Evolutionary conservation across 768 basidiomycete species (phyloP).

Genomic region (Podaxis carcinomalis): DNA sequence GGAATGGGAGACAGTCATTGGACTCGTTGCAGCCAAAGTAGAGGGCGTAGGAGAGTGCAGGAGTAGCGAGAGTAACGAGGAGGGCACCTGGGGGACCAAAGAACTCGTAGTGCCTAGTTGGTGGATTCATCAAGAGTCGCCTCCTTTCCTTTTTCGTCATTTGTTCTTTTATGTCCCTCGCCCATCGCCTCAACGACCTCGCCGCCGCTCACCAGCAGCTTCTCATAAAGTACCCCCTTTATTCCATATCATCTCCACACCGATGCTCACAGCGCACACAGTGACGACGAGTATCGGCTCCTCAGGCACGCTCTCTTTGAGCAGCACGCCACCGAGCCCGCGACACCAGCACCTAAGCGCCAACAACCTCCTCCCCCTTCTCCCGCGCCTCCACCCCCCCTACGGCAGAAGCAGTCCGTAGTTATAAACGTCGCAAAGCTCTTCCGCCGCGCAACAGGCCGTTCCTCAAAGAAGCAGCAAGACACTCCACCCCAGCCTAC

Average conservation of each 20-base stretch:
- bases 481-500: neutral
- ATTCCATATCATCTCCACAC: neutral
- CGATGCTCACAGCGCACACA: conserved; percentile 21
- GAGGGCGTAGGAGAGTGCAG: conserved; percentile 66
- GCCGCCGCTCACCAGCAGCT: conserved; percentile 65
- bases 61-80: conserved; percentile 66
- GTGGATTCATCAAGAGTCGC: conserved; percentile 49
- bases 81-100: conserved; percentile 77
- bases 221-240: conserved; percentile 52
- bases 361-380: neutral
- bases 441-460: conserved; percentile 35
- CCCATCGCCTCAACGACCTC: conserved; percentile 62
- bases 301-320: conserved; percentile 68
- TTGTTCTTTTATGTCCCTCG: conserved; percentile 41
- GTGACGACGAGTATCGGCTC: conserved; percentile 72
- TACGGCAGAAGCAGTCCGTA: conserved; percentile 23
- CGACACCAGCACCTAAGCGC: neutral
- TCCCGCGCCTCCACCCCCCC: conserved; percentile 11
- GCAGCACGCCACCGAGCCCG: conserved; percentile 24
- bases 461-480: conserved; percentile 12
- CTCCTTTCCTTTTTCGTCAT: conserved; percentile 16
- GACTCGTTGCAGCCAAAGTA: conserved; percentile 76
- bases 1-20: conserved; percentile 56
- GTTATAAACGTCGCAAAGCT: conserved; percentile 29
- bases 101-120: conserved; percentile 75